phyloP scores from a whole-genome alignment of 2,329 filamentous ascomycete species.

The Elsinoe arachidis region DNA sequence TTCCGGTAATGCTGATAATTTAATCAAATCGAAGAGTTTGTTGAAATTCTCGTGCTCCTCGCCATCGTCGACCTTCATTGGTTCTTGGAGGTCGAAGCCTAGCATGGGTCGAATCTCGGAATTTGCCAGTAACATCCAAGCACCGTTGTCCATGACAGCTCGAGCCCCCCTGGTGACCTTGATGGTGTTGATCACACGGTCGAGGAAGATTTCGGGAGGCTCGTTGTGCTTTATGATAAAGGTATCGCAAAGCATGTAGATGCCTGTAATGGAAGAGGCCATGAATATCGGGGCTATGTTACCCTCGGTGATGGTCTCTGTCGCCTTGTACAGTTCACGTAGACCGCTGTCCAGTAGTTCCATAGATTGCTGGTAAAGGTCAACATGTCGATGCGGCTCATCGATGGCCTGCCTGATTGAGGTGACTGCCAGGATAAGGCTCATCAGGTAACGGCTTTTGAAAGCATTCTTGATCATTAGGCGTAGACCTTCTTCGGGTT shows the following conservation, averaged over 20 bases:
- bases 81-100: neutral
- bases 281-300: constrained; percentile 4
- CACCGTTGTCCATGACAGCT: neutral
- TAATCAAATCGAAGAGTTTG: neutral
- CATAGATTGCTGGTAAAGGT: constrained; percentile 1
- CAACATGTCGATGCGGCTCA: neutral
- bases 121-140: constrained; percentile 5
- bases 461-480: neutral
- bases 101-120: constrained; percentile 7
- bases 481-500: neutral
- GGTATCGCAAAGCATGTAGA: constrained; percentile 10
- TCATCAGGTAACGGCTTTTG: constrained; percentile 1
- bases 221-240: constrained; percentile 2
- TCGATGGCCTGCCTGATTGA: neutral
- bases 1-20: neutral
- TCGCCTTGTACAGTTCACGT: constrained; percentile 5
- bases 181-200: constrained; percentile 6
- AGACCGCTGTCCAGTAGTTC: neutral
- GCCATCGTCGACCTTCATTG: neutral
- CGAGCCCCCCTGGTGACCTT: neutral
- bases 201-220: neutral
- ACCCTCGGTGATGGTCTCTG: constrained; percentile 1
- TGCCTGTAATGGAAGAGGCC: neutral
- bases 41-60: neutral
- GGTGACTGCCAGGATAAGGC: neutral